Evolutionary conservation across 176 grass and related monocot species (phyloP), one percentile per base, ranked within the genome.

Genomic region (Oryza longistaminata): DNA sequence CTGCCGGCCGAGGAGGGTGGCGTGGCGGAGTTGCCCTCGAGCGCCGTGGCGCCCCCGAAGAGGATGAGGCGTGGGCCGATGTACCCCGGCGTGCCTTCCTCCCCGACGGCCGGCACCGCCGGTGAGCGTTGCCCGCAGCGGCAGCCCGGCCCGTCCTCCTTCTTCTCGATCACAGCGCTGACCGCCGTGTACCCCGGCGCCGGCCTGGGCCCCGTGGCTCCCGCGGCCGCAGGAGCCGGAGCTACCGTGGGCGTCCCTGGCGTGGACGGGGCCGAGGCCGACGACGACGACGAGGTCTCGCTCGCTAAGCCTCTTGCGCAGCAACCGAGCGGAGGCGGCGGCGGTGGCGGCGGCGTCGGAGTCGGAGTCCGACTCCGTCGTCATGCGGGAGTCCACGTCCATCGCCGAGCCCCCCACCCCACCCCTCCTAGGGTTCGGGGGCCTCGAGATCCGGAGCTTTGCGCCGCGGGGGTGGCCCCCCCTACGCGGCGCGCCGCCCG

Each of bases 101-200:
- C 93, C 74, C 97, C 93, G 2, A 96, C 92, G 0, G 97, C 90
- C 9, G 93, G 91, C 26, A 99, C 92, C 3, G 93, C 90, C 29
- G 93, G 93, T 96, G 50, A 99, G 92, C 31, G 97, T 99, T 99
- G 93, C 25, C 97, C 97, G 31, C 97, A 99, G 17, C 97, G 86
- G 87, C 92, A 96, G 24, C 93, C 93, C 0, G 97, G 88, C 29
- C 93, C 93, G 71, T 96, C 97, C 82, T 99, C 97, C 85, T 96
- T 91, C 90, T 93, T 94, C 49, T 99, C 97, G 83, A 94, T 92
- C 73, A 94, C 68, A 40, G 92, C 97, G 90, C 86, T 92, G 82
- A 96, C 97, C 26, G 77, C 86, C 8, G 90, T 91, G 79, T 96
- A 99, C 66, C 73, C 88, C 0, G 93, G 97, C 3, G 96, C 96